Evolutionary conservation across 1,139 yeast genomes (phyloP).

Genomic region (Blastobotrys arbuscula): DNA sequence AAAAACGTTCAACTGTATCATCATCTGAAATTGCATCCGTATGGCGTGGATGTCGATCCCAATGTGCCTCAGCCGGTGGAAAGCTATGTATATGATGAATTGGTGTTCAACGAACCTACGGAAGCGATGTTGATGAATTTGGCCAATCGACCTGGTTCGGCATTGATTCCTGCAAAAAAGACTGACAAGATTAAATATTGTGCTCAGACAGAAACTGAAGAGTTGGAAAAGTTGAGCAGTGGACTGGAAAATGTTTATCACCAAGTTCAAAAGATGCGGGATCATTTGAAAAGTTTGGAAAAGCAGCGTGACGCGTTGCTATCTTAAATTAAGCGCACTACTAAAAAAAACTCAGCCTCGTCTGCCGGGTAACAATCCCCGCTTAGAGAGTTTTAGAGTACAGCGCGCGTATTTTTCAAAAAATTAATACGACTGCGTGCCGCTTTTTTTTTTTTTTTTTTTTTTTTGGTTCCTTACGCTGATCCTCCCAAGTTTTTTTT

Average conservation of each 20-base stretch:
- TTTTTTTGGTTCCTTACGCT: too few species aligned
- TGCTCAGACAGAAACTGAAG: constrained; percentile 65
- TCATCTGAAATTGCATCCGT: constrained; percentile 88
- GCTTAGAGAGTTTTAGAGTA: too few species aligned
- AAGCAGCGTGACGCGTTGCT: constrained; percentile 12
- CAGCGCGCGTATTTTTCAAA: too few species aligned
- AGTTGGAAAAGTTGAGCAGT: constrained; percentile 63
- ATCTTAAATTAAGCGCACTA: too few species aligned
- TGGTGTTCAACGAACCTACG: constrained; percentile 94
- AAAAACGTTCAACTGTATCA: constrained; percentile 84
- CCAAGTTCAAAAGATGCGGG: constrained; percentile 32
- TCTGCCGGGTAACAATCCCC: too few species aligned
- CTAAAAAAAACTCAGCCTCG: too few species aligned
- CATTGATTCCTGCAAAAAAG: constrained; percentile 59
- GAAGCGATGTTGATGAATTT: constrained; percentile 76
- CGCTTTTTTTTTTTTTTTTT: too few species aligned
- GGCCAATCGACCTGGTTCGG: constrained; percentile 70
- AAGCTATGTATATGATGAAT: constrained; percentile 77
- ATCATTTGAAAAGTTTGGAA: constrained; percentile 13
- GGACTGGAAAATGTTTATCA: constrained; percentile 54
- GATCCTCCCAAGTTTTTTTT: neutral
- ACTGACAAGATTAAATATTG: constrained; percentile 44
- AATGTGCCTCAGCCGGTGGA: constrained; percentile 40
- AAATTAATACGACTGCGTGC: too few species aligned
- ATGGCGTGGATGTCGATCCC: constrained; percentile 27